Evolutionary conservation across 2,329 filamentous ascomycete genomes (phyloP), one percentile per base, ranked within the genome.

Genomic region (Penicillium fuscoglaucum): DNA sequence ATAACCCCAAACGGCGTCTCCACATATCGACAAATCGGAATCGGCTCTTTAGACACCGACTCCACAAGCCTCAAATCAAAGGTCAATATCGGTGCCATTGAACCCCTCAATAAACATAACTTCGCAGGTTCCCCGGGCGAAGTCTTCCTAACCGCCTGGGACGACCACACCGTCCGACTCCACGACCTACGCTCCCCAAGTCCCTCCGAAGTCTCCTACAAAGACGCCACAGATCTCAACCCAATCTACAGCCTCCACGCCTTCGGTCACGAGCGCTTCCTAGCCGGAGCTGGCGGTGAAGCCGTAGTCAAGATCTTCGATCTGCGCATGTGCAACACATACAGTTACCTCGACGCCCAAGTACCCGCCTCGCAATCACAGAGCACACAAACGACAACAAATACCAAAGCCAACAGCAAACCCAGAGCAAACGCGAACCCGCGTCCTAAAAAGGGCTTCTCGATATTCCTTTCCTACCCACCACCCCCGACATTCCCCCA

Each of bases 221-320:
- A 72, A 63, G 85, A 87, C 65, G 76, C 79, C 1, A 82, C 83
- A 3, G 85, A 88, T 63, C 78, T 82, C 60, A 83, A 82, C 19
- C 77, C 84, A 0, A 79, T 87, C 7, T 87, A 87, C 66, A 83
- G 83, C 21, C 76, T 88, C 17, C 78, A 83, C 1, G 73, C 81
- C 0, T 80, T 86, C 51, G 83, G 83, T 2, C 78, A 80, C 21
- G 82, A 87, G 63, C 77, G 80, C 2, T 80, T 88, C 55, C 68
- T 87, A 9, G 83, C 81, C 12, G 86, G 86, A 26, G 80, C 81
- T 1, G 80, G 81, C 3, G 78, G 81, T 49, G 83, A 87, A 68
- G 82, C 79, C 45, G 76, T 87, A 51, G 72, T 88, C 45, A 87
- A 87, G 64, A 74, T 87, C 5, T 88, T 86, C 62, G 85, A 89